These are phyloP conservation scores for Alternaria ventricosa DNA, from an alignment of 2,329 filamentous ascomycete species.

Conservation along the genomic window DNA sequence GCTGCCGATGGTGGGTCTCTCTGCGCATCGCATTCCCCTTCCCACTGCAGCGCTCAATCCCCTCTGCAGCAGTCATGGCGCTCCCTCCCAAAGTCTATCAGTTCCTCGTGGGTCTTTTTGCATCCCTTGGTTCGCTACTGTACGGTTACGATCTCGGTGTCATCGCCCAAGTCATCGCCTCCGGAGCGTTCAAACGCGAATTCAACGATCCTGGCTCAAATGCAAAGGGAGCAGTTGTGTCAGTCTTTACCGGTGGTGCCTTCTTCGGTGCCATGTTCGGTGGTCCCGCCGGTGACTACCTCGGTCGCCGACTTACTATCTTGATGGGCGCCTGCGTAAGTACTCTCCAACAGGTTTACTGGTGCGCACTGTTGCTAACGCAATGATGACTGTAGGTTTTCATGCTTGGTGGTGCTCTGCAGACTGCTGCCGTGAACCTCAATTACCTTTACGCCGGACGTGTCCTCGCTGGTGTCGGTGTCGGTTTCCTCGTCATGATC, in stretches of 20 bases:
- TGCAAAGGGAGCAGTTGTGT: slow-evolving; percentile 72
- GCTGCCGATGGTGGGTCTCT: slow-evolving; percentile 14
- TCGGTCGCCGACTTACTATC: slow-evolving; percentile 76
- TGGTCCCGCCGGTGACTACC: slow-evolving; percentile 66
- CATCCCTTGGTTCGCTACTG: slow-evolving; percentile 64
- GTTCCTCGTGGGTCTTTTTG: slow-evolving; percentile 66
- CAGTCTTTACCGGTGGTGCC: slow-evolving; percentile 77
- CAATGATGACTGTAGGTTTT: slow-evolving; percentile 52
- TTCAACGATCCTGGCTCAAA: slow-evolving; percentile 49
- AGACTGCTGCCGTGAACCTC: slow-evolving; percentile 69
- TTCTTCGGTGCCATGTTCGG: slow-evolving; percentile 72
- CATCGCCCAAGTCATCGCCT: slow-evolving; percentile 63
- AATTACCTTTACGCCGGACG: slow-evolving; percentile 73
- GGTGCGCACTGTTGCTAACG: background rate
- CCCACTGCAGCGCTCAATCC: slow-evolving; percentile 7
- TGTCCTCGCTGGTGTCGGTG: slow-evolving; percentile 70
- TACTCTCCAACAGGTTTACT: no score
- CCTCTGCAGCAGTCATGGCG: slow-evolving; percentile 52
- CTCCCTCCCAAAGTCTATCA: slow-evolving; percentile 66
- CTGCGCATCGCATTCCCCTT: slow-evolving; percentile 9
- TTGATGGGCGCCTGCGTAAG: slow-evolving; percentile 69
- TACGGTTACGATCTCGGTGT: slow-evolving; percentile 68
- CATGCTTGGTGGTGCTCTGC: slow-evolving; percentile 73
- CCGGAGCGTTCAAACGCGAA: slow-evolving; percentile 49
- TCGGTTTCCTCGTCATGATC: slow-evolving; percentile 69